These are phyloP conservation scores for Salix udensis DNA, from an alignment of 345 rosid species.

Conservation along the genomic window DNA sequence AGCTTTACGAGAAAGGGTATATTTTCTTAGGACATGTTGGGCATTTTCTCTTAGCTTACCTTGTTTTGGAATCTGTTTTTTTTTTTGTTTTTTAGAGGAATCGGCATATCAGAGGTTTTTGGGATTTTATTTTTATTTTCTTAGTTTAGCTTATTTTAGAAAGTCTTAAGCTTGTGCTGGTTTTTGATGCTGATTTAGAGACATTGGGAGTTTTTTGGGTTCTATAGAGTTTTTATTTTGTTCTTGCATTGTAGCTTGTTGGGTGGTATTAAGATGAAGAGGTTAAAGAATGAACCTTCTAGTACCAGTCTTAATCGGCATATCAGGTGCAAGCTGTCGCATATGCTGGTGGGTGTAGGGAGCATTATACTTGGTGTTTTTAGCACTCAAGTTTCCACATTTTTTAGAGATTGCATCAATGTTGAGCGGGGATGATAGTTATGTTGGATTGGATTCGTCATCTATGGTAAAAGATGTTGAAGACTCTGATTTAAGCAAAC, in stretches of 20 bases:
- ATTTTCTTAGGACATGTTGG: not conserved
- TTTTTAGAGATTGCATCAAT: conserved; percentile 63
- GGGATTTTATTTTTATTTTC: no score
- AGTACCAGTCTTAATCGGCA: conserved; percentile 23
- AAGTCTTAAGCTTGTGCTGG: not conserved
- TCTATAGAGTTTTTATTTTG: conserved; percentile 13
- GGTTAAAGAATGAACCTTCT: conserved; percentile 59
- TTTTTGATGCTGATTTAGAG: conserved; percentile 17
- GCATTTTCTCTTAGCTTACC: not conserved
- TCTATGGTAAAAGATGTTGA: conserved; percentile 30
- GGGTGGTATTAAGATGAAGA: conserved; percentile 54
- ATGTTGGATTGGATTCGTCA: conserved; percentile 44
- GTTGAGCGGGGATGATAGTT: conserved; percentile 65
- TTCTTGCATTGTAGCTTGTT: conserved; percentile 9
- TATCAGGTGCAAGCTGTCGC: conserved; percentile 69
- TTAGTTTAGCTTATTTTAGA: not conserved
- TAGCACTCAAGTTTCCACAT: conserved; percentile 76
- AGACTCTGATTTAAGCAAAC: conserved; percentile 57
- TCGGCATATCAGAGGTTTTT: not conserved
- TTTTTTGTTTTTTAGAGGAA: not conserved
- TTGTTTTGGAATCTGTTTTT: not conserved
- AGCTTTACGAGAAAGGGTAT: not conserved
- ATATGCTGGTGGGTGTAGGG: conserved; percentile 64
- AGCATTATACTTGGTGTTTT: conserved; percentile 64
- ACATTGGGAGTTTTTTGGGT: conserved; percentile 19